These are phyloP conservation scores for Fraxinus angustifolia DNA, from an alignment of 305 asterid genomes.

Conservation along the genomic window DNA sequence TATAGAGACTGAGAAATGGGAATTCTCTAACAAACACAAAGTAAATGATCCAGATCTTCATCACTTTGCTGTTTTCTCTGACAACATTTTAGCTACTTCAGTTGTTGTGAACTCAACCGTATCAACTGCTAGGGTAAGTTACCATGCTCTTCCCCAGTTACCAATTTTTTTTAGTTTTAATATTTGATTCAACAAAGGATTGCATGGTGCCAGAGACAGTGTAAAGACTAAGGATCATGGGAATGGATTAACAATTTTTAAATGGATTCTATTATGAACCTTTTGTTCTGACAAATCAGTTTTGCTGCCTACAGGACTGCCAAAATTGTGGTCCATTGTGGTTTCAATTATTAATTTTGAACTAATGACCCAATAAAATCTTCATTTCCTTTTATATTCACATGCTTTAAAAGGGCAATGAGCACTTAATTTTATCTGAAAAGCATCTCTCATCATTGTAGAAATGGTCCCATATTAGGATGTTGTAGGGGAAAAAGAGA, in stretches of 20 bases:
- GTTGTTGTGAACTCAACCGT: conserved; percentile 85
- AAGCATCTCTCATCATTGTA: background rate
- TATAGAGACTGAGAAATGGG: conserved; percentile 53
- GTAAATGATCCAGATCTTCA: conserved; percentile 52
- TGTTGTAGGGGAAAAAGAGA: background rate
- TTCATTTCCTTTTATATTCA: background rate
- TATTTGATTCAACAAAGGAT: background rate
- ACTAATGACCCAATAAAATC: background rate
- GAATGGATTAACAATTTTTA: background rate
- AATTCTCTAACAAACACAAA: conserved; percentile 56
- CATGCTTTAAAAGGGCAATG: background rate
- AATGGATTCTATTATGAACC: background rate
- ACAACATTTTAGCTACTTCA: conserved; percentile 83
- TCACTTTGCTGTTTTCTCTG: conserved; percentile 86
- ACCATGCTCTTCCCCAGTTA: conserved; percentile 14
- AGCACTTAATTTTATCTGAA: background rate
- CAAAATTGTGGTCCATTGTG: background rate
- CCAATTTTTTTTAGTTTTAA: background rate
- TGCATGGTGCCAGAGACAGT: background rate
- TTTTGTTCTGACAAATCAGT: background rate
- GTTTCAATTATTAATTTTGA: background rate
- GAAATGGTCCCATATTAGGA: background rate
- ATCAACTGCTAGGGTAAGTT: conserved; percentile 62
- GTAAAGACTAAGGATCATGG: background rate
- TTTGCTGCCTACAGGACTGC: background rate